Conservation (phyloP, 2,329 filamentous ascomycete genomes). For the Fusarium avenaceum region DNA sequence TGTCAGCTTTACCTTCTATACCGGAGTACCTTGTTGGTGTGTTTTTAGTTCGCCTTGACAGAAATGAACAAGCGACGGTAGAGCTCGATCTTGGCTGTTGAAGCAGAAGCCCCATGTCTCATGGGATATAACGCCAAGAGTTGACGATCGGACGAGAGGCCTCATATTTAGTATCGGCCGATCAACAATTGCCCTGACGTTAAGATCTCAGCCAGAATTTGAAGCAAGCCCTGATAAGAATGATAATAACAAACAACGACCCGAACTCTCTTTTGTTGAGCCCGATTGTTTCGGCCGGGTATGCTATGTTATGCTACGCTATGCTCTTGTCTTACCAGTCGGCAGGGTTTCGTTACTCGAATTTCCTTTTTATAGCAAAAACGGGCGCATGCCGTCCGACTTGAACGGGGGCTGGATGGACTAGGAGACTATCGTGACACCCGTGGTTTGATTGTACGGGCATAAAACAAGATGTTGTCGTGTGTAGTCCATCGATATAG, state of each 20-base stretch:
- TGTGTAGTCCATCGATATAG: not conserved
- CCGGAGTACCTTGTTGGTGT: not conserved
- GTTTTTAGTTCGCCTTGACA: conserved; percentile 6
- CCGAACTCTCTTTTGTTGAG: not conserved
- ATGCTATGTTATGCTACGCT: not conserved
- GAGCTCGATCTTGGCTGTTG: no score
- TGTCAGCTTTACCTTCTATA: conserved; percentile 28
- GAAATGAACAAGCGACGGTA: not conserved
- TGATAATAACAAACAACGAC: not conserved
- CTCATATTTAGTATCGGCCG: not conserved
- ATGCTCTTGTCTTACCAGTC: not conserved
- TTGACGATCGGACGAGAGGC: not conserved
- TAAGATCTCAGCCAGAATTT: not conserved
- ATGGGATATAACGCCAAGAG: conserved; percentile 14
- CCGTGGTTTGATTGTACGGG: not conserved
- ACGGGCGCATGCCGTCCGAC: conserved; percentile 20
- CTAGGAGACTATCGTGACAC: conserved; percentile 8
- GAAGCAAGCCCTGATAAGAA: not conserved
- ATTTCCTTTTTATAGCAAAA: conserved; percentile 32
- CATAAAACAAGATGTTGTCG: not conserved
- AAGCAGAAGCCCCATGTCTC: not conserved
- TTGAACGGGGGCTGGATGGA: conserved; percentile 4
- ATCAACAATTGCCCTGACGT: not conserved
- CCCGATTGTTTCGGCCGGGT: conserved; percentile 1
- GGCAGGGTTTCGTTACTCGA: not conserved